Conservation (phyloP, 352 stramenopile species). For the Phytophthora cactorum region DNA sequence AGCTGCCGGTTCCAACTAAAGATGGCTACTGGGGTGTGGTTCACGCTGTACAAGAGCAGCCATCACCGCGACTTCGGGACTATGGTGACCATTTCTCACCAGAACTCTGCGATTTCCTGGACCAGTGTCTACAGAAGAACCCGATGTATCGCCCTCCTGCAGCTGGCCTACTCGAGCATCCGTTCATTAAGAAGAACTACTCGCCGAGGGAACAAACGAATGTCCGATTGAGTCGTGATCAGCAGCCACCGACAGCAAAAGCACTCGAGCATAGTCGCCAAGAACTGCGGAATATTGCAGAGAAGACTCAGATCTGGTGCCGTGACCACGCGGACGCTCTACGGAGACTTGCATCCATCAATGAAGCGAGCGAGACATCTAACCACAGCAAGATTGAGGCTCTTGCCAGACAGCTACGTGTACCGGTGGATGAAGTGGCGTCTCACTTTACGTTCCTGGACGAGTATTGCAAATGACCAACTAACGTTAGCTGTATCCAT, state of each 20-base stretch:
- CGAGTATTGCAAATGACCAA: conserved; percentile 32
- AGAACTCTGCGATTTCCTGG: conserved; percentile 78
- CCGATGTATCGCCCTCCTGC: conserved; percentile 65
- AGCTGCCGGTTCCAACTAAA: conserved; percentile 81
- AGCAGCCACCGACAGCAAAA: conserved; percentile 23
- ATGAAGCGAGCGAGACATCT: conserved; percentile 18
- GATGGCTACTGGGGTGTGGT: conserved; percentile 92
- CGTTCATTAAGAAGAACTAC: conserved; percentile 75
- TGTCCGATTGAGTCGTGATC: conserved; percentile 28
- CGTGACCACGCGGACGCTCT: conserved; percentile 50
- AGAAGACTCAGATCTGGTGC: conserved; percentile 64
- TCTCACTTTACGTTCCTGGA: conserved; percentile 66
- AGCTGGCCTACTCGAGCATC: conserved; percentile 60
- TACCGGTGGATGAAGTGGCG: conserved; percentile 59
- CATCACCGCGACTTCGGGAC: conserved; percentile 66
- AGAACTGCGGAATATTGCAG: conserved; percentile 58
- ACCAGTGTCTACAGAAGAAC: conserved; percentile 84
- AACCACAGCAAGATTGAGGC: conserved; percentile 42
- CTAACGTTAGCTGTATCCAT: background rate
- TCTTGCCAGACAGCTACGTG: conserved; percentile 54
- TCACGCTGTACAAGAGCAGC: conserved; percentile 81
- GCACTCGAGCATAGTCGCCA: conserved; percentile 34
- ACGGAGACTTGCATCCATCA: conserved; percentile 25
- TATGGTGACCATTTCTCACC: conserved; percentile 72
- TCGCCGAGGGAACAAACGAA: conserved; percentile 38